Evolutionary conservation across 345 rosid species (phyloP).

Genomic region (Anacardium occidentale): DNA sequence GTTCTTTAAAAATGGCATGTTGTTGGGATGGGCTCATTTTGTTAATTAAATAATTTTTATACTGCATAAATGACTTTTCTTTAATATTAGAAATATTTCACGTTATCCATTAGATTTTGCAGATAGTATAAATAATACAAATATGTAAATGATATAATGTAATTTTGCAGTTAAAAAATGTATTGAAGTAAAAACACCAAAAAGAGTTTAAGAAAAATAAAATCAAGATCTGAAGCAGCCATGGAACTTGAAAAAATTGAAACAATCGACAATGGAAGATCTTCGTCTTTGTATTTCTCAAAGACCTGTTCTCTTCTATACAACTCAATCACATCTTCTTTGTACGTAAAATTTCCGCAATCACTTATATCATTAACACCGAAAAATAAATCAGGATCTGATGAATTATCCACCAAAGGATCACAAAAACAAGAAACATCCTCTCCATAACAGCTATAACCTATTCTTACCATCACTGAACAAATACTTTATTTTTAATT

Average conservation of each 20-base stretch:
- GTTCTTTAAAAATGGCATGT: too few species aligned
- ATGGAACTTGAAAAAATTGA: slow-evolving; percentile 21
- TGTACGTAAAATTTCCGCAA: slow-evolving; percentile 4
- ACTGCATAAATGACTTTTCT: too few species aligned
- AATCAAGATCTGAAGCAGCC: not conserved
- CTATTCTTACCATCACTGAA: too few species aligned
- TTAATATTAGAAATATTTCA: too few species aligned
- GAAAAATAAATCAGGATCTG: slow-evolving; percentile 22
- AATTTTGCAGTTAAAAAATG: too few species aligned
- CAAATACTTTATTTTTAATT: too few species aligned
- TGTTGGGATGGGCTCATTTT: not conserved
- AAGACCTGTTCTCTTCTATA: slow-evolving; percentile 24
- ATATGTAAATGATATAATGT: too few species aligned
- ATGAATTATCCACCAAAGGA: not conserved
- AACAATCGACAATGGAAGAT: not conserved
- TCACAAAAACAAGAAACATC: not conserved
- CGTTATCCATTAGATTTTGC: too few species aligned
- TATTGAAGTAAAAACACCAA: not conserved
- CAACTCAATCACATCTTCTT: slow-evolving; percentile 31
- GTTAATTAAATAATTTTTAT: too few species aligned
- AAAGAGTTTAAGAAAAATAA: not conserved
- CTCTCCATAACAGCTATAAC: too few species aligned
- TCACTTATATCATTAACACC: slow-evolving; percentile 28
- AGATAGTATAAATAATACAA: not conserved
- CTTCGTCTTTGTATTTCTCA: not conserved